Base-by-base conservation (phyloP, 352 stramenopile genomes). In the Phytopythium litorale region DNA sequence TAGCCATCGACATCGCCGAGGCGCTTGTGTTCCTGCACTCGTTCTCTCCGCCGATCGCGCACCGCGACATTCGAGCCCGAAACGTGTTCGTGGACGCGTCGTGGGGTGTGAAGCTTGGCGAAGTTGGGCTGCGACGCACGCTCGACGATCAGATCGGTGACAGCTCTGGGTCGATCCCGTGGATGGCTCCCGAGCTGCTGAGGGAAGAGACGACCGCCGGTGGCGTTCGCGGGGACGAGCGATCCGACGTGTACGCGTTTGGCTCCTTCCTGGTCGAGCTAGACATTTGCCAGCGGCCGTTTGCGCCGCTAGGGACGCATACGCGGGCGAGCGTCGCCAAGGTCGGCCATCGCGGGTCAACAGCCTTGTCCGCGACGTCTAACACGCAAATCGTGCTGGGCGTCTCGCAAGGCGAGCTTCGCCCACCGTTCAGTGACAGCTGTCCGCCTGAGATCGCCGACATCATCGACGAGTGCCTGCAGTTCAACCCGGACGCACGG, bases 361-460 rank as follows among this genome's bases (percentile, higher is more conserved):
- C 46, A 15, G 21, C 46, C 13, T 9, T 21, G 46, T 33, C 23
- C 11, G 11, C 46, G 23, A 35, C 23, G 46, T 35, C 52, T 19
- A 58, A 58, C 33, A 58, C 52, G 6, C 52, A 58, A 21, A 58
- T 58, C 33, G 52, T 58, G 52, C 52, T 58, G 12, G 52, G 52
- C 52, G 52, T 58, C 23, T 58, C 52, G 15, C 52, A 58, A 16
- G 33, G 52, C 3, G 52, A 58, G 52, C 19, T 71, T 30, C 71
- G 75, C 11, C 76, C 78, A 4, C 58, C 67, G 28, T 89, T 87
- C 63, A 78, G 72, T 6, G 67, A 80, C 37, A 56, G 72, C 4
- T 88, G 78, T n/a, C 79, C 79, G 2, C 67, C 60, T n/a, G 57
- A 64, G 48, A 79, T 91, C 40, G 64, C 84, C 16, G 74, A 85